Evolutionary conservation across 768 basidiomycete genomes (phyloP), one percentile per base, ranked within the genome.

Genomic region (Phlebiopsis flavidoalba): DNA sequence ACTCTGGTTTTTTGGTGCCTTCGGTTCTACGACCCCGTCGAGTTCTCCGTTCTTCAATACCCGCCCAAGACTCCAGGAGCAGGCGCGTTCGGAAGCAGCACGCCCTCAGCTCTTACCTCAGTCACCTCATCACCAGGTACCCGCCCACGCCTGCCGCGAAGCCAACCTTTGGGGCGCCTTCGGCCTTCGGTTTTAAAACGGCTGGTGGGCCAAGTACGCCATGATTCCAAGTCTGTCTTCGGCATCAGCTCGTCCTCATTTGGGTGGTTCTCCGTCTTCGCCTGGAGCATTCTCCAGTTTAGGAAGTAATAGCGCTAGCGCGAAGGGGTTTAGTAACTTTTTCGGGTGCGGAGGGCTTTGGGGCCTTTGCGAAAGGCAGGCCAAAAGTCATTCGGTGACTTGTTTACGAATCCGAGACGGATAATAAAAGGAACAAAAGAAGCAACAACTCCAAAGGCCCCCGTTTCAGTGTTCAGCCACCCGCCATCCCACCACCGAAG

Each of bases 351-450:
- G 71, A 71, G 46, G 76, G 77, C 1, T 83, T 87, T 60, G 71
- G 74, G 4, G 73, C 77, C 15, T 73, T 78, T 56, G 65, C 77
- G 6, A 76, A 73, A 0, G 71, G 74, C 1, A n/a, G 73, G 75
- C 37, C 61, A 64, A 24, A 82, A 79, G 64, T 82, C 88, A 0
- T 92, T 88, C 64, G 71, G 75, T n/a, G 85, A 89, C 31, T 67
- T 90, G 50, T 72, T n/a, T 89, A 14, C 45, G 48, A 14, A 45
- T n/a, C 33, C 15, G 60, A 81, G 83, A 67, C 70, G 64, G 15
- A 74, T 63, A 48, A 52, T 15, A 26, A 48, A 12, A n/a, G n/a
- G n/a, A 45, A 22, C 53, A 57, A 61, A n/a, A 36, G 33, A 10
- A 22, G 2, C 35, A 15, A 43, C 48, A 37, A 14, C 45, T 11